Evolutionary conservation across 805 yeast genomes (phyloP), one percentile per base, ranked within the genome.

Genomic region (Yarrowia sp.): DNA sequence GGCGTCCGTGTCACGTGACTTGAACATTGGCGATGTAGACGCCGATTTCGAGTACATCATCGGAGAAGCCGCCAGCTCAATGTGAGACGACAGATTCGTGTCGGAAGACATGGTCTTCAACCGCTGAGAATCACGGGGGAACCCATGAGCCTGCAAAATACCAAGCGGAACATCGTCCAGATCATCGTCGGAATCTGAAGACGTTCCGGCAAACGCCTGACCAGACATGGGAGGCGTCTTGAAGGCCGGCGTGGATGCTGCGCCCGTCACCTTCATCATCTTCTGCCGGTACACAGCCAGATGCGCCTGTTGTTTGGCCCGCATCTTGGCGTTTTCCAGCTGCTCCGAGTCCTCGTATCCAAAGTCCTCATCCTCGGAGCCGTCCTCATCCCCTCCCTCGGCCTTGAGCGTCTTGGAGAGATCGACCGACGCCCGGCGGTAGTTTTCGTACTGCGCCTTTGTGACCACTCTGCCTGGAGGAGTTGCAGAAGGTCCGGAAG

Each of bases 151-250:
- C 58, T 75, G 76, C 43, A 78, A 67, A 51, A 78, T 74, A 13
- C 76, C 78, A 39, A 78, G 71, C 1, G 80, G 80, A 14, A 78
- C 74, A 61, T 77, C 77, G 58, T 78, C 80, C 66, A 74, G 71
- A 33, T 74, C 75, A 35, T 78, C 80, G 18, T 77, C 76, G 18
- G 42, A 36, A 15, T 41, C 45, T 4, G 62, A 42, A 2, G 10
- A 11, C 2, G 38, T 4, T 15, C 17, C 18, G 35, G 15, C 39
- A 17, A 48, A 48, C 7, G 41, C n/a, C 31, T 35, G 41, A n/a
- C 41, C 55, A 1, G 55, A 17, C 55, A 43, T 17, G 51, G 64
- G 51, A 4, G 64, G 51, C 10, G 64, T 44, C n/a, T 43, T 58
- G 43, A 43, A 44, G 6, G 28, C 41, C 13, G 55, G 55, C 13